These are phyloP conservation scores for Pseudogymnoascus sp. DNA, from an alignment of 2,329 filamentous ascomycete species.

Conservation along the genomic window DNA sequence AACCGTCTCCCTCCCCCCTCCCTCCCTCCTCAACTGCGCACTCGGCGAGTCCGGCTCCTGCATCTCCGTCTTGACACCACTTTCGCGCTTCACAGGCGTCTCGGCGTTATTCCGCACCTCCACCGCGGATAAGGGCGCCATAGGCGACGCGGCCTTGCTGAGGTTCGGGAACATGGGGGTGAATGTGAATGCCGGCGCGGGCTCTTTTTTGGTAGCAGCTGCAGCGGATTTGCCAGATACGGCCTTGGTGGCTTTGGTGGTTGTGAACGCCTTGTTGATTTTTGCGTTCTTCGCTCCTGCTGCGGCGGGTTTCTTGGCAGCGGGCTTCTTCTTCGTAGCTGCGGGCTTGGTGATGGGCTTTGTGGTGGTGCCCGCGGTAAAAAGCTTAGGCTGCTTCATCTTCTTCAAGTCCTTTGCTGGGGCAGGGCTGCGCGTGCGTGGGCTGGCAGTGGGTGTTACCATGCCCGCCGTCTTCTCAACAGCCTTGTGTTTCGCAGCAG, in stretches of 20 bases:
- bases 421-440: conserved; percentile 35
- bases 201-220: neutral
- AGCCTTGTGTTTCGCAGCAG: conserved; percentile 25
- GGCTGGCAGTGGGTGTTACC: conserved; percentile 50
- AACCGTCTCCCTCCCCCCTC: conserved; percentile 1
- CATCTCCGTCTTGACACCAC: neutral
- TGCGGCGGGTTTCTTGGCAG: conserved; percentile 12
- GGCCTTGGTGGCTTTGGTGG: conserved; percentile 21
- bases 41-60: neutral
- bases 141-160: neutral
- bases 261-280: conserved; percentile 23
- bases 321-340: conserved; percentile 18
- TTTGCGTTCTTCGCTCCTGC: neutral
- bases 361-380: conserved; percentile 17
- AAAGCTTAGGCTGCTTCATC: conserved; percentile 45
- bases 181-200: neutral
- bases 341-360: conserved; percentile 10
- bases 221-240: conserved; percentile 12
- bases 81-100: neutral
- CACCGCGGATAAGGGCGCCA: neutral
- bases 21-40: conserved; percentile 3
- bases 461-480: conserved; percentile 42
- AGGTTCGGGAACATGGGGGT: conserved; percentile 19
- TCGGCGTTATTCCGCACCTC: conserved; percentile 1
- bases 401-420: conserved; percentile 25